Evolutionary conservation across 1,284 basidiomycete species (phyloP), one percentile per base, ranked within the genome.

Genomic region (Cryptococcus jaspeensis): DNA sequence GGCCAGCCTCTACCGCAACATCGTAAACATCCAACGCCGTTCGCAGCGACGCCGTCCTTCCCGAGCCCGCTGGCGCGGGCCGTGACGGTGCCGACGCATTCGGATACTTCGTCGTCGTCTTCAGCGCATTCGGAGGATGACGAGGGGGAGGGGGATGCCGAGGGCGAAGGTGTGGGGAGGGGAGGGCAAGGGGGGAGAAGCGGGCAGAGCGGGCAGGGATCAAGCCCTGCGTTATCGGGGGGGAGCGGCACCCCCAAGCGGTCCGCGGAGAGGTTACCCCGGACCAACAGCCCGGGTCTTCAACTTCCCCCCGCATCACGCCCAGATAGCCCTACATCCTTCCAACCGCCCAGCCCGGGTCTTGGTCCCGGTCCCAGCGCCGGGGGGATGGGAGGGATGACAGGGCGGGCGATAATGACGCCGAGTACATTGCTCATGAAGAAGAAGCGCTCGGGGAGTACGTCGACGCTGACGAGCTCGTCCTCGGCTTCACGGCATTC

Each of bases 51-150:
- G 0, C 75, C 75, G 2, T 75, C 74, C 0, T 76, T 76, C 55
- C 74, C 75, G 5, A 75, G 73, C 0, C 75, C 75, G 1, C 61
- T 77, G 1, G 73, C 73, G 6, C 70, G 73, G 50, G 73, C 73
- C 0, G 69, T 72, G 39, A 75, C 70, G 1, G 73, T 75, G 1
- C 72, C 71, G 0, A 60, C 62, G 0, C 67, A 73, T 28, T 74
- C 72, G 0, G 72, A 74, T 52, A 66, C 62, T 0, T 75, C 73
- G 2, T 73, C 71, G 0, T 67, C 70, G 0, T 70, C 69, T 0
- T 66, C 61, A 0, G 53, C 55, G 4, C 45, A 55, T 9, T 69
- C 70, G 1, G 70, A 71, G 20, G 64, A 65, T 46, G 71, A 71
- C 28, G 52, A 20, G n/a, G 53, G 49, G 20, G 13, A 32, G 28